Base-by-base conservation (phyloP, 306 rosid genomes). In the Medicago ruthenica region DNA sequence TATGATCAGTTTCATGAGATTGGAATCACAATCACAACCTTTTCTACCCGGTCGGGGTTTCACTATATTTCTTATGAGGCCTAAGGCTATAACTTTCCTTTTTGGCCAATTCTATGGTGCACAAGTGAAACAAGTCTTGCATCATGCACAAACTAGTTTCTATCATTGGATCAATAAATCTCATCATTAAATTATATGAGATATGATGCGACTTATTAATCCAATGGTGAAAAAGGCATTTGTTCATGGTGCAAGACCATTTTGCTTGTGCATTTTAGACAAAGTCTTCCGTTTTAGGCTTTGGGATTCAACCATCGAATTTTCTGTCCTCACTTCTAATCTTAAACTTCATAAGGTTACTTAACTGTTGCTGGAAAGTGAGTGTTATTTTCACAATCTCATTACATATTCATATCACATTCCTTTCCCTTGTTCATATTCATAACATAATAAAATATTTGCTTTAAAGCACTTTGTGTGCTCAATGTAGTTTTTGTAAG, bases 1-100 rank as follows among this genome's bases (percentile, higher is more conserved):
- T 55, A 71, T 71, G 20, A 71, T 67, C 55, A 67, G 2, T 79
- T 79, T 58, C 73, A 63, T 64, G 80, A 44, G 68, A 81, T 85
- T 68, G 80, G 42, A 57, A 81, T 84, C 70, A 34, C 37, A 34
- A 34, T 34, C 37, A 51, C 61, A 45, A 37, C 59, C 44, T 66
- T 81, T 74, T 61, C 37, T 10, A 57, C 45, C 37, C 37, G 76
- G 10, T 15, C 7, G 4, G 37, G 34, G 34, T 27, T 27, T 55
- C 31, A 20, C 1, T 34, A 51, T 50, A 41, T 66, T 40, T 4
- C 22, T 17, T 16, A 17, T 53, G 8, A 53, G 59, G 6, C 5
- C 12, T 17, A 16, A 53, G 24, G 59, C 12, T 37, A 7, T 7
- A 39, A 55, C 45, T 8, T 14, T 80, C 75, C 15, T 6, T 6